phyloP scores from a whole-genome alignment of 2,329 filamentous ascomycete genomes.

The Paecilomyces fulvus region DNA sequence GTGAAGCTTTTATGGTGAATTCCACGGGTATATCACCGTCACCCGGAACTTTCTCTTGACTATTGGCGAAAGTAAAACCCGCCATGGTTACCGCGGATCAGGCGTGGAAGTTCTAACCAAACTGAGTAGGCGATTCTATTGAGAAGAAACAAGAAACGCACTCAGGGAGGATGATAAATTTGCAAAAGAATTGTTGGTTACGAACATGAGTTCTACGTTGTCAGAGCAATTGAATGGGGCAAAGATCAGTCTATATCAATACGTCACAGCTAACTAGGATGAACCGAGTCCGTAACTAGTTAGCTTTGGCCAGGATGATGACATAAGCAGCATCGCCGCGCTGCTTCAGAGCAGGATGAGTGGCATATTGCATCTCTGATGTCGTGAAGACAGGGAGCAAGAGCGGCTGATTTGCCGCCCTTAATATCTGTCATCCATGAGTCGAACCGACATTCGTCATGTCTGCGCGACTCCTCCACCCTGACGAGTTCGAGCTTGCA shows the following conservation, averaged over 20 bases:
- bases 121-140: background rate
- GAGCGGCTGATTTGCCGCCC: background rate
- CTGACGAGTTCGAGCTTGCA: slow-evolving; percentile 34
- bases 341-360: background rate
- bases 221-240: background rate
- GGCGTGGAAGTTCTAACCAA: background rate
- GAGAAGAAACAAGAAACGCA: background rate
- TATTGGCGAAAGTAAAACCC: slow-evolving; percentile 26
- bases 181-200: background rate
- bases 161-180: background rate
- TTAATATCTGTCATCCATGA: background rate
- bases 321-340: background rate
- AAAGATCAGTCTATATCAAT: background rate
- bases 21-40: slow-evolving; percentile 18
- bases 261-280: background rate
- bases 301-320: background rate
- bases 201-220: background rate
- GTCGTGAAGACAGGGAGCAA: background rate
- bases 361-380: background rate
- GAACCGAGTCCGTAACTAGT: background rate
- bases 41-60: slow-evolving; percentile 21
- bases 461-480: slow-evolving; percentile 30
- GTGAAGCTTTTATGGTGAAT: slow-evolving; percentile 49
- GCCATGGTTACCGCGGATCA: slow-evolving; percentile 15
- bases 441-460: slow-evolving; percentile 14